Conservation (phyloP, 2,329 filamentous ascomycete genomes). For the Myriosclerotinia duriaeana region DNA sequence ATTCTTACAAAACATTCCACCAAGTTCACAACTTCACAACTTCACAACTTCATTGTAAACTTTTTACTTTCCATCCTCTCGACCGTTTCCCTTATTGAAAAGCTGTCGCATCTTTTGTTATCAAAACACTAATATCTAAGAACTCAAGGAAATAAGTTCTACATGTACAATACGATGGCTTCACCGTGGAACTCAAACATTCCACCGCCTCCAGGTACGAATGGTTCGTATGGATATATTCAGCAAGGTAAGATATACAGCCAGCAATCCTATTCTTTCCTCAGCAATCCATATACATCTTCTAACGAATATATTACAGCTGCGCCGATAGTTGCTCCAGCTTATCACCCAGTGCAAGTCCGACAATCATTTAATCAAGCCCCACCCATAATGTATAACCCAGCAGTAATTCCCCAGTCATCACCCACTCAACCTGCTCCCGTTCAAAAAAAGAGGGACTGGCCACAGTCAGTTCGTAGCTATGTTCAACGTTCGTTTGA, state of each 20-base stretch:
- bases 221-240: slow-evolving; percentile 36
- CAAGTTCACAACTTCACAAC: background rate
- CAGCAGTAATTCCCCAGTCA: slow-evolving; percentile 32
- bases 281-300: background rate
- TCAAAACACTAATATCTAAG: slow-evolving; percentile 35
- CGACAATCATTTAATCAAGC: slow-evolving; percentile 42
- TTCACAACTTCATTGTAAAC: background rate
- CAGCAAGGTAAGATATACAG: slow-evolving; percentile 35
- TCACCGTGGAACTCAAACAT: slow-evolving; percentile 37
- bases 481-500: slow-evolving; percentile 92
- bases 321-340: slow-evolving; percentile 41
- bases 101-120: slow-evolving; percentile 24
- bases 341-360: slow-evolving; percentile 48
- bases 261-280: too few species aligned
- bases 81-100: background rate
- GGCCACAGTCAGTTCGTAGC: slow-evolving; percentile 76
- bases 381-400: slow-evolving; percentile 40
- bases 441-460: slow-evolving; percentile 62
- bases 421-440: slow-evolving; percentile 37
- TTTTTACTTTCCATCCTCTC: background rate
- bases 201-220: slow-evolving; percentile 46
- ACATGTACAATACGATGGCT: slow-evolving; percentile 38
- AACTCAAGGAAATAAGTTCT: slow-evolving; percentile 27
- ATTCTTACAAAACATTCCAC: slow-evolving; percentile 18
- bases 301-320: slow-evolving; percentile 35